Conservation (phyloP, 1,284 basidiomycete species). For the Boletus mariae region DNA sequence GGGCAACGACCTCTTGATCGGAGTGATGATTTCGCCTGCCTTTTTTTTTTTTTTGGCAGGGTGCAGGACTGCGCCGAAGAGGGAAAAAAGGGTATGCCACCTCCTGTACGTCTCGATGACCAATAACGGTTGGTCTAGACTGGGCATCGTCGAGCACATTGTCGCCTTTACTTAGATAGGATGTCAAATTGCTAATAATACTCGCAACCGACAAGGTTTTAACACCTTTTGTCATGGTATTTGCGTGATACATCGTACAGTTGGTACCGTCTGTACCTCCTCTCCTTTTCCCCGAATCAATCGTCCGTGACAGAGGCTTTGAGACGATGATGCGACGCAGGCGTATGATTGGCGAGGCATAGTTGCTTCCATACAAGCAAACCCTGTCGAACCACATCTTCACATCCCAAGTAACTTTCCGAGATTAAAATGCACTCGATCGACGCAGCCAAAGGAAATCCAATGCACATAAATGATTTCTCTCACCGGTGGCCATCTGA, state of each 20-base stretch:
- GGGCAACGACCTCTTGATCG: too few species aligned
- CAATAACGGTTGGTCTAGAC: not conserved
- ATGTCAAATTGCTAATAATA: conserved; percentile 13
- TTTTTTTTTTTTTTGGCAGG: too few species aligned
- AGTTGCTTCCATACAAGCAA: not conserved
- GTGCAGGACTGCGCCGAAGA: too few species aligned
- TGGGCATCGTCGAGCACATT: not conserved
- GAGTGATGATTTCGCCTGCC: too few species aligned
- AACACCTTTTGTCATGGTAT: conserved; percentile 4
- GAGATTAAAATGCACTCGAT: conserved; percentile 31
- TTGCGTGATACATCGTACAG: conserved; percentile 15
- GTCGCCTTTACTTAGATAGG: conserved; percentile 2
- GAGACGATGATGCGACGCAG: not conserved
- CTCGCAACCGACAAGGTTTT: conserved; percentile 5
- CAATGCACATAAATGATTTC: conserved; percentile 10
- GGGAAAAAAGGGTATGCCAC: too few species aligned
- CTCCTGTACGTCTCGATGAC: not conserved
- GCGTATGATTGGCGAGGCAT: not conserved
- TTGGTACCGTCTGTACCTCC: not conserved
- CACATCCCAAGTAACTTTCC: conserved; percentile 14
- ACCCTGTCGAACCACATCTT: not conserved
- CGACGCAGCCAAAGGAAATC: conserved; percentile 16
- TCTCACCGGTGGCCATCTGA: conserved; percentile 25
- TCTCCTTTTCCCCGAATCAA: not conserved
- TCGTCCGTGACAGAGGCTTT: not conserved